Conservation (phyloP, 495 filamentous ascomycete species). For the Copromyces sp. region DNA sequence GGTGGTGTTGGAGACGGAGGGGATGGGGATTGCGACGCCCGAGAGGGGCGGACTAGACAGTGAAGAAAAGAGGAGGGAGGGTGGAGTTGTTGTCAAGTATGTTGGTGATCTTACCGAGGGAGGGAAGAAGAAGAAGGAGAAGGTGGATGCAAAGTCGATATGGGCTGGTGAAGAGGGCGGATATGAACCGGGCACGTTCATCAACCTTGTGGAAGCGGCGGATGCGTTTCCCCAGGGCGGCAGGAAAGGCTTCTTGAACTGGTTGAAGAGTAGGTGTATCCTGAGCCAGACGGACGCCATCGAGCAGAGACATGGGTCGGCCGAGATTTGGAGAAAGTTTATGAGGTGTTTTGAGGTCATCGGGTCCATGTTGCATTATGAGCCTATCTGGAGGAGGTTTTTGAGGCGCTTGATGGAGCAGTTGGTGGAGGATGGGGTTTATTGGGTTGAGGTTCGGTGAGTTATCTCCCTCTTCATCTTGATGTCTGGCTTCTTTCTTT, state of each 20-base stretch:
- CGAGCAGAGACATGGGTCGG: conserved; percentile 69
- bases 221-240: conserved; percentile 63
- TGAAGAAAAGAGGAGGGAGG: conserved; percentile 34
- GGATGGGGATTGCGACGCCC: conserved; percentile 56
- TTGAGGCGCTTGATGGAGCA: conserved; percentile 55
- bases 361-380: conserved; percentile 69
- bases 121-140: not conserved
- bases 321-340: conserved; percentile 75
- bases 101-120: not conserved
- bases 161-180: conserved; percentile 1
- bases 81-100: conserved; percentile 21
- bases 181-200: conserved; percentile 46
- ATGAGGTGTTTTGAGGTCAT: conserved; percentile 57
- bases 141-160: not conserved
- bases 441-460: conserved; percentile 62
- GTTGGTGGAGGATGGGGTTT: conserved; percentile 65
- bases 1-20: conserved; percentile 58
- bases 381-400: conserved; percentile 78
- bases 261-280: conserved; percentile 65
- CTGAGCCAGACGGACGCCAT: conserved; percentile 61
- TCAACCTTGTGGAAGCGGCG: conserved; percentile 56
- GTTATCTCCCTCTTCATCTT: conserved; percentile 2
- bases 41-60: conserved; percentile 39
- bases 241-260: conserved; percentile 58
- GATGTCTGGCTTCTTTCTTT: not conserved